These are phyloP conservation scores for Kingdonia uniflora DNA, from an alignment of 164 flowering plant genomes.

Conservation along the genomic window DNA sequence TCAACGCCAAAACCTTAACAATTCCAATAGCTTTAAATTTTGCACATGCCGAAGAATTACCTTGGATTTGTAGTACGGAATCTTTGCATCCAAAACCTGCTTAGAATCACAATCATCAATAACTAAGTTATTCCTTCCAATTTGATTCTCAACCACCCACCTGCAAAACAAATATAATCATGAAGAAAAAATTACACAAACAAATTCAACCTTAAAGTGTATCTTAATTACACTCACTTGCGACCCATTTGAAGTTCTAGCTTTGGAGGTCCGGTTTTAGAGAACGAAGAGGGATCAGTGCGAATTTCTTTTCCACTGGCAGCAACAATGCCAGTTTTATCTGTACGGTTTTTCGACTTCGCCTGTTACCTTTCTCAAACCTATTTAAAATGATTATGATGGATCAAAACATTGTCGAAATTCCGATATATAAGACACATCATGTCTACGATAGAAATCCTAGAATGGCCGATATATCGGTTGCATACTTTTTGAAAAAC, in stretches of 20 bases:
- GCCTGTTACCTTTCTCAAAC: constrained; percentile 57
- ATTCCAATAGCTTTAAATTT: neutral
- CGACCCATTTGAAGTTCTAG: constrained; percentile 98
- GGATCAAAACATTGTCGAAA: no score
- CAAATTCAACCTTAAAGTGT: neutral
- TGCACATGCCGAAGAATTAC: constrained; percentile 21
- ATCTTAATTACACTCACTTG: constrained; percentile 46
- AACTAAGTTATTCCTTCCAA: constrained; percentile 70
- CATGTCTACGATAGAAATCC: no score
- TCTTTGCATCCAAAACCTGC: constrained; percentile 93
- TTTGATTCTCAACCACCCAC: constrained; percentile 99
- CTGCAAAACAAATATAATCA: constrained; percentile 26
- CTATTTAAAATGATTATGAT: constrained; percentile 15
- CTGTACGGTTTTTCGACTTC: constrained; percentile 88
- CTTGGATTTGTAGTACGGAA: constrained; percentile 86
- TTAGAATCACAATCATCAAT: constrained; percentile 95
- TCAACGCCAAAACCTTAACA: neutral
- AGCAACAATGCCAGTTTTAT: constrained; percentile 62
- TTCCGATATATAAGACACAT: no score
- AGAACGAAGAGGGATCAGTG: constrained; percentile 42
- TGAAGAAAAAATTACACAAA: no score
- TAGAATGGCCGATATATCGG: no score
- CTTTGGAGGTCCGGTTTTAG: constrained; percentile 84
- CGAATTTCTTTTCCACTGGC: constrained; percentile 43
- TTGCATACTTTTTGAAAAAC: no score